Conservation (phyloP, 495 filamentous ascomycete species). For the Hypomontagnella monticulosa region DNA sequence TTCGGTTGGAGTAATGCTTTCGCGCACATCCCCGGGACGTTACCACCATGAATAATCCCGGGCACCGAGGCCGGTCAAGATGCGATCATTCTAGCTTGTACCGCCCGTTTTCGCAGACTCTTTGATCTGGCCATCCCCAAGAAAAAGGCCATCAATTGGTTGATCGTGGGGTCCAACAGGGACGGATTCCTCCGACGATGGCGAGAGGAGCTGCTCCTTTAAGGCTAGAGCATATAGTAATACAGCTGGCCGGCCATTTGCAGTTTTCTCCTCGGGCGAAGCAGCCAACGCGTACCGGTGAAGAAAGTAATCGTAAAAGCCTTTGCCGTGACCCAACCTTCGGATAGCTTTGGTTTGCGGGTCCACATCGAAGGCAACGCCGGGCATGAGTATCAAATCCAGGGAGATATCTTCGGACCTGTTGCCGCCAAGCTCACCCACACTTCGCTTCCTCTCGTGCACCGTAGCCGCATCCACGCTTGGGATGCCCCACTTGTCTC, state of each 20-base stretch:
- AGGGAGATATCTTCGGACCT: conserved; percentile 62
- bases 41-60: conserved; percentile 19
- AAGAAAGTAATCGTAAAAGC: conserved; percentile 96
- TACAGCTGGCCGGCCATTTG: conserved; percentile 66
- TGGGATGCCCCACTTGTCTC: conserved; percentile 93
- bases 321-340: conserved; percentile 92
- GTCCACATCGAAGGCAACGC: conserved; percentile 85
- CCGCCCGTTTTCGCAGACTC: conserved; percentile 36
- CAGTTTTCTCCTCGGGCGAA: conserved; percentile 52
- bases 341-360: conserved; percentile 61
- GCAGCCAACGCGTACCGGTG: conserved; percentile 67
- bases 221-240: conserved; percentile 85
- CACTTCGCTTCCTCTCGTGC: conserved; percentile 69
- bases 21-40: background rate
- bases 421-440: conserved; percentile 64
- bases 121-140: conserved; percentile 58
- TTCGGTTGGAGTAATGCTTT: conserved; percentile 12
- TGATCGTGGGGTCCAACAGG: conserved; percentile 68
- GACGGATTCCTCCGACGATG: conserved; percentile 60
- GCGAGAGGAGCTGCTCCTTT: conserved; percentile 80
- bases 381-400: conserved; percentile 91
- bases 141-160: conserved; percentile 57
- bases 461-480: conserved; percentile 72
- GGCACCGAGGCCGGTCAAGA: conserved; percentile 15
- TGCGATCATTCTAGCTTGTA: conserved; percentile 40